These are phyloP conservation scores for Aspergillus udagawae DNA, from an alignment of 2,329 filamentous ascomycete genomes.

Conservation along the genomic window DNA sequence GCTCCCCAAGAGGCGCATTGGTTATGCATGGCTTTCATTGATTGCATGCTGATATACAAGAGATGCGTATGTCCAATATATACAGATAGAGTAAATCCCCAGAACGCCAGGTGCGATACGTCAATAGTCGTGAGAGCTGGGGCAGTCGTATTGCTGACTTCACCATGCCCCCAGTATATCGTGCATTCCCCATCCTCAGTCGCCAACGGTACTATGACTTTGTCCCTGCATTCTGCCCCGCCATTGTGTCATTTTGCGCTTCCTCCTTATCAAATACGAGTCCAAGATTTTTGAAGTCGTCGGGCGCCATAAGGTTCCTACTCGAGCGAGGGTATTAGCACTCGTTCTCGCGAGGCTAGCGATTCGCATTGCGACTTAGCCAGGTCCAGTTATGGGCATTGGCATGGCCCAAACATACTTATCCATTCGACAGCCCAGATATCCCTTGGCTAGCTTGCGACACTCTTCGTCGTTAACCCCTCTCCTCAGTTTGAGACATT, in stretches of 20 bases:
- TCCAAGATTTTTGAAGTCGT: slow-evolving; percentile 91
- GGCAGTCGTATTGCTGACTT: not conserved
- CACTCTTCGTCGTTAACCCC: slow-evolving; percentile 86
- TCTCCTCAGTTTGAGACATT: slow-evolving; percentile 77
- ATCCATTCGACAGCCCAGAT: slow-evolving; percentile 91
- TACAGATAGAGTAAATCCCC: not conserved
- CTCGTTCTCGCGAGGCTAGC: not conserved
- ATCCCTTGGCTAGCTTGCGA: slow-evolving; percentile 78
- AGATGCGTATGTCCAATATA: slow-evolving; percentile 2
- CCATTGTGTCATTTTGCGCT: slow-evolving; percentile 8
- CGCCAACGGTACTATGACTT: slow-evolving; percentile 6
- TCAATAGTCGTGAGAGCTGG: not conserved
- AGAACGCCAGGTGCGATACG: not conserved
- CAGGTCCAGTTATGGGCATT: no score
- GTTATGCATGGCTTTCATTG: not conserved
- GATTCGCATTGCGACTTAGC: not conserved
- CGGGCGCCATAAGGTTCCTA: slow-evolving; percentile 92
- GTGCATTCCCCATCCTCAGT: not conserved
- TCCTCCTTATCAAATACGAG: slow-evolving; percentile 55
- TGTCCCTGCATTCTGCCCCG: slow-evolving; percentile 4
- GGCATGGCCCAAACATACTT: slow-evolving; percentile 54
- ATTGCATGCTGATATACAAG: not conserved
- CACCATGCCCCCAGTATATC: slow-evolving; percentile 3
- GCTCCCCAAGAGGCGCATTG: not conserved
- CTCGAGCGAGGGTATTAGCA: not conserved